Conservation (phyloP, 2,329 filamentous ascomycete genomes). For the Paraphoma sp. region DNA sequence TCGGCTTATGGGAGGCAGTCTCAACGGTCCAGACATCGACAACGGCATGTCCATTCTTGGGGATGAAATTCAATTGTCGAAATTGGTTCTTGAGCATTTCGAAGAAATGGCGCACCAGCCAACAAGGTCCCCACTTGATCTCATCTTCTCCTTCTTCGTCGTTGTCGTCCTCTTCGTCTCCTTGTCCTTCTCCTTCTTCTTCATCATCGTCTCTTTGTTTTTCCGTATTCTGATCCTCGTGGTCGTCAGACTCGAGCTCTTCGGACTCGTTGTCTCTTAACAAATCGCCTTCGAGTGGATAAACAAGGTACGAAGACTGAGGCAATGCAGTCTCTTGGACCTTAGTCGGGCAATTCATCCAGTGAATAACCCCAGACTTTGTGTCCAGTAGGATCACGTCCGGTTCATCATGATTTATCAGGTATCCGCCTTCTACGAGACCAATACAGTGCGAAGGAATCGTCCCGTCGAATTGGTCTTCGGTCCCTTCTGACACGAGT, state of each 20-base stretch:
- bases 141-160: not conserved
- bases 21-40: not conserved
- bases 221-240: too few species aligned
- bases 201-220: too few species aligned
- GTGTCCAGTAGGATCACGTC: slow-evolving; percentile 5
- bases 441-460: slow-evolving; percentile 1
- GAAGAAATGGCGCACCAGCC: slow-evolving; percentile 3
- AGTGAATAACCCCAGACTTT: not conserved
- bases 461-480: not conserved
- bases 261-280: too few species aligned
- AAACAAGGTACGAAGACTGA: too few species aligned
- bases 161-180: not conserved
- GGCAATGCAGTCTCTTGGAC: not conserved
- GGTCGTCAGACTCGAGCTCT: too few species aligned
- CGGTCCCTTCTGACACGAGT: not conserved
- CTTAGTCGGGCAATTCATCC: not conserved
- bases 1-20: not conserved
- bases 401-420: not conserved
- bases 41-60: not conserved
- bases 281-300: too few species aligned
- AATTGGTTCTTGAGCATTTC: slow-evolving; percentile 9
- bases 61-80: slow-evolving; percentile 1
- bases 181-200: too few species aligned
- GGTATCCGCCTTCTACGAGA: not conserved
- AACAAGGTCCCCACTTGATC: slow-evolving; percentile 1